phyloP scores from a whole-genome alignment of 257 asterid genomes.

The Fraxinus excelsior region DNA sequence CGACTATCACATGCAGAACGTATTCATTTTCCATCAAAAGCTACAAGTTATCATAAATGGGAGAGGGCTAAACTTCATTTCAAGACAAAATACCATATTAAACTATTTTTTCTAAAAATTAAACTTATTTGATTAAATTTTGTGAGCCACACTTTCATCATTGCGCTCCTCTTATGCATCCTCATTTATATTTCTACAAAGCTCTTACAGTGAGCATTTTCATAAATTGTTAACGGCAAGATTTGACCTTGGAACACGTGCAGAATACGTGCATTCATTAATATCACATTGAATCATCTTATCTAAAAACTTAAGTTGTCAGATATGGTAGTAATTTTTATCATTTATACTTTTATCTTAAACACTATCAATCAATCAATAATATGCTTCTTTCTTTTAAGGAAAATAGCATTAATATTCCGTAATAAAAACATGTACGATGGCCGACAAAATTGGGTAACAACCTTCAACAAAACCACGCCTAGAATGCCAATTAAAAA shows the following conservation, averaged over 20 bases:
- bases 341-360: neutral
- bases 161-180: neutral
- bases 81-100: neutral
- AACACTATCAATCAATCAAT: neutral
- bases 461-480: neutral
- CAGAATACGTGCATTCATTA: neutral
- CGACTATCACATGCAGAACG: neutral
- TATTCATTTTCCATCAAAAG: neutral
- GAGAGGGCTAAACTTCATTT: neutral
- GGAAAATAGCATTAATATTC: neutral
- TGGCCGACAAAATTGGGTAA: neutral
- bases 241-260: neutral
- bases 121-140: no score
- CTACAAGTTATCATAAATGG: neutral
- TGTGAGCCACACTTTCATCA: neutral
- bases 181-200: neutral
- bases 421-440: neutral
- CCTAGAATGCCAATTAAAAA: neutral
- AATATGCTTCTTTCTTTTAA: neutral
- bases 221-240: neutral
- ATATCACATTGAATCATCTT: neutral
- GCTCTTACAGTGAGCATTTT: neutral
- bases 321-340: neutral
- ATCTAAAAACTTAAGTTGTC: neutral
- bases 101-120: neutral